A percentile compares a stretch with the other conserved stretches of the same genome.
These are phyloP conservation scores for Camellia oleifera DNA, from an alignment of 179 eudicot species.

Conservation along the genomic window DNA sequence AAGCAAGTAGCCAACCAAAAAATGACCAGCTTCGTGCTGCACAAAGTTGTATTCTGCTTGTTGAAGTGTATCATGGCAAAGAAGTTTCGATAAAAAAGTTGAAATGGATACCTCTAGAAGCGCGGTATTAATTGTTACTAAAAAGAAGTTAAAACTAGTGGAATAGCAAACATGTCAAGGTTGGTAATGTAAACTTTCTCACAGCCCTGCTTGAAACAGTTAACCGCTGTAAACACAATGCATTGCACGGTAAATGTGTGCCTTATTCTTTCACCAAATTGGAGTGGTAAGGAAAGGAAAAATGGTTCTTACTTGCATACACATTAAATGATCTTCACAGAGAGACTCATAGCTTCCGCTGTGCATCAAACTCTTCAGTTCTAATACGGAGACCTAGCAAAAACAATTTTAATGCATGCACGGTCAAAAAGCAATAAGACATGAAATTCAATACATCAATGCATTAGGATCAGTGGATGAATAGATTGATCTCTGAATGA, in stretches of 20 bases:
- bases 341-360: slow-evolving; percentile 22
- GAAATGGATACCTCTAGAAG: neutral
- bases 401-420: neutral
- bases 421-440: too few species aligned
- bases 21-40: slow-evolving; percentile 67
- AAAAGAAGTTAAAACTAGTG: neutral
- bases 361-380: slow-evolving; percentile 18
- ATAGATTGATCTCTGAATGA: neutral
- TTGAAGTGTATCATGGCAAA: neutral
- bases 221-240: neutral
- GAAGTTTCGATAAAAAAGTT: neutral
- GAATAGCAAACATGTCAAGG: neutral
- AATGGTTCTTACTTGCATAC: slow-evolving; percentile 36
- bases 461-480: neutral
- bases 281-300: neutral
- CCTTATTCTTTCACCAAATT: too few species aligned
- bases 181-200: neutral
- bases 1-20: slow-evolving; percentile 52
- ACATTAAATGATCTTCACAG: slow-evolving; percentile 28
- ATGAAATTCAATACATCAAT: too few species aligned
- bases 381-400: slow-evolving; percentile 22
- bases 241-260: neutral
- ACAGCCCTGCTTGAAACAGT: neutral
- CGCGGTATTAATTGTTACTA: neutral
- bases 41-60: slow-evolving; percentile 18